Percentiles rank a stretch among this genome's conserved stretches.
phyloP scores from a whole-genome alignment of 192 early-diverging fungal species.

The Dissophora ornata region DNA sequence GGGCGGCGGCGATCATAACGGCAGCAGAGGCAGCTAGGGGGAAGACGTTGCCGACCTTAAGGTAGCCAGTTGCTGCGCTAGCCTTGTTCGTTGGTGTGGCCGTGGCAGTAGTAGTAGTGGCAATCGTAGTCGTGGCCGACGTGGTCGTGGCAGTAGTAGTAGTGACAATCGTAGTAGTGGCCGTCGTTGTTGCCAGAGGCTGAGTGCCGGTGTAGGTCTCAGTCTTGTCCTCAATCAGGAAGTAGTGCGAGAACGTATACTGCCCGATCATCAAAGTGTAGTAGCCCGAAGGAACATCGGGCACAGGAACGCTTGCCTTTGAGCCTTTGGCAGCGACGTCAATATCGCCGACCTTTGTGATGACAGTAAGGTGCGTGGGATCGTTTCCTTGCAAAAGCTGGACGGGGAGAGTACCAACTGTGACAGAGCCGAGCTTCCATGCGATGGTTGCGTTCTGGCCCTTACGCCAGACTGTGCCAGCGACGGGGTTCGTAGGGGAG shows the following conservation, averaged over 20 bases:
- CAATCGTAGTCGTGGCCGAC: neutral
- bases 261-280: slow-evolving; percentile 7
- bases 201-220: neutral
- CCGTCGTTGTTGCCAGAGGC: slow-evolving; percentile 2
- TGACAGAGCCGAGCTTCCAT: neutral
- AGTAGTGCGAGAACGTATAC: neutral
- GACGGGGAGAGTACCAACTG: neutral
- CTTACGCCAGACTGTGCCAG: neutral
- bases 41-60: neutral
- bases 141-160: neutral
- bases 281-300: neutral
- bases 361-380: neutral
- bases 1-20: neutral
- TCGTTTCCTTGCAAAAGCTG: neutral
- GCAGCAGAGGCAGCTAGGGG: neutral
- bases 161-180: neutral
- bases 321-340: neutral
- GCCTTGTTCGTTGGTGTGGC: neutral
- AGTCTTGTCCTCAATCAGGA: neutral
- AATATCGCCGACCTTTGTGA: neutral
- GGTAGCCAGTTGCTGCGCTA: neutral
- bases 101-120: neutral
- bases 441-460: neutral
- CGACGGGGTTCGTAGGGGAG: neutral
- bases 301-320: neutral